A percentile compares a stretch with the other conserved stretches of the same genome.
phyloP scores from a whole-genome alignment of 768 basidiomycete species.

The Termitomyces bulborhizus region DNA sequence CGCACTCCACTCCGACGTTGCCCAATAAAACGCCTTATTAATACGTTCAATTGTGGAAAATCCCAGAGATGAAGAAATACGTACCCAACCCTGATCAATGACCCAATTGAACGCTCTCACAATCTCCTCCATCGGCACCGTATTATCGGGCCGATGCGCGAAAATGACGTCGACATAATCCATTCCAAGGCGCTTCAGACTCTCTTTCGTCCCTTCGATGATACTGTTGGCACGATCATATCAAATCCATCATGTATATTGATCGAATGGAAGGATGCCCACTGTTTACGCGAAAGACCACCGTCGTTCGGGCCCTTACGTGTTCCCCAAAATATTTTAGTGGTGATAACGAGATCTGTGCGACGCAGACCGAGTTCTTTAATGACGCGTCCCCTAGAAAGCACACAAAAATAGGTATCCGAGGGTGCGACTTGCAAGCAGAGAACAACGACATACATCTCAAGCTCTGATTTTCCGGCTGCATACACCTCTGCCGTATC shows the following conservation, averaged over 20 bases:
- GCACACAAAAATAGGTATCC: too few relatives aligned
- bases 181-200: slow-evolving; percentile 60
- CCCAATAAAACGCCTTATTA: slow-evolving; percentile 60
- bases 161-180: slow-evolving; percentile 74
- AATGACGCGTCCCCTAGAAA: slow-evolving; percentile 60
- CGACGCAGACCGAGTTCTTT: slow-evolving; percentile 65
- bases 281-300: slow-evolving; percentile 58
- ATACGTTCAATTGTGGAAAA: not conserved
- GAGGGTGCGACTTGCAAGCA: not conserved
- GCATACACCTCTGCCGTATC: slow-evolving; percentile 66
- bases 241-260: too few relatives aligned
- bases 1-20: slow-evolving; percentile 66
- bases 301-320: slow-evolving; percentile 50
- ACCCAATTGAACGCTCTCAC: slow-evolving; percentile 79
- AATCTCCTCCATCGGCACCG: slow-evolving; percentile 67
- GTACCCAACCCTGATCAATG: slow-evolving; percentile 66
- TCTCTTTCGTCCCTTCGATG: slow-evolving; percentile 67
- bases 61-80: not conserved
- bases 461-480: slow-evolving; percentile 61
- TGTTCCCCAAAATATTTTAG: slow-evolving; percentile 76
- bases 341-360: slow-evolving; percentile 68
- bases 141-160: slow-evolving; percentile 61
- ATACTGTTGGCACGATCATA: slow-evolving; percentile 32
- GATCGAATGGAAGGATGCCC: slow-evolving; percentile 15
- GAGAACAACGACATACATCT: slow-evolving; percentile 44